These are phyloP conservation scores for Isatis lusitanica DNA, from an alignment of 441 rosid genomes.

Conservation along the genomic window DNA sequence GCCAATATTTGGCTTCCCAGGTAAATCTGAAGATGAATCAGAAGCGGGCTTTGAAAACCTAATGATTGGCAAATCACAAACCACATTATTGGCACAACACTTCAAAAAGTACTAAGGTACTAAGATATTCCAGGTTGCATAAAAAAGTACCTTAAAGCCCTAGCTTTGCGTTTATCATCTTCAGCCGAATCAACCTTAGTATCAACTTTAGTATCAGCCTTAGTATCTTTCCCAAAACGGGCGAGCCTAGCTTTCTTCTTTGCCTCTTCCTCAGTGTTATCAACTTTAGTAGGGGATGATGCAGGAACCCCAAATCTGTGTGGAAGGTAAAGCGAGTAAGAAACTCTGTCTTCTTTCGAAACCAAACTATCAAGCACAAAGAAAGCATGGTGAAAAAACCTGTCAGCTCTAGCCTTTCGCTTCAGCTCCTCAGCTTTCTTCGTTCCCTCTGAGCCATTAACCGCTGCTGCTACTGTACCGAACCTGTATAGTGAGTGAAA, in stretches of 20 bases:
- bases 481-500: constrained; percentile 45
- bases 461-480: constrained; percentile 42
- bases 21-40: constrained; percentile 46
- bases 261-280: constrained; percentile 53
- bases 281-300: constrained; percentile 34
- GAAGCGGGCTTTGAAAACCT: constrained; percentile 69
- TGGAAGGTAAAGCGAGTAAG: background rate
- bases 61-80: constrained; percentile 6
- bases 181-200: constrained; percentile 48
- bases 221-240: constrained; percentile 52
- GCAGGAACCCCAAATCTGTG: constrained; percentile 75
- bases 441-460: constrained; percentile 42
- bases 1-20: constrained; percentile 53
- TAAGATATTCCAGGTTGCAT: background rate
- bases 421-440: constrained; percentile 76
- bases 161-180: constrained; percentile 82
- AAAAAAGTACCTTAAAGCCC: constrained; percentile 61
- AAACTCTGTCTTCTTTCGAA: background rate
- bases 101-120: background rate
- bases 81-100: background rate
- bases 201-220: constrained; percentile 56
- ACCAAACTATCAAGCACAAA: constrained; percentile 1
- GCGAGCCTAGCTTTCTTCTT: constrained; percentile 90
- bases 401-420: constrained; percentile 92
- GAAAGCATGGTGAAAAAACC: constrained; percentile 41